Conservation (phyloP, 352 stramenopile species). For the Globisporangium splendens region DNA sequence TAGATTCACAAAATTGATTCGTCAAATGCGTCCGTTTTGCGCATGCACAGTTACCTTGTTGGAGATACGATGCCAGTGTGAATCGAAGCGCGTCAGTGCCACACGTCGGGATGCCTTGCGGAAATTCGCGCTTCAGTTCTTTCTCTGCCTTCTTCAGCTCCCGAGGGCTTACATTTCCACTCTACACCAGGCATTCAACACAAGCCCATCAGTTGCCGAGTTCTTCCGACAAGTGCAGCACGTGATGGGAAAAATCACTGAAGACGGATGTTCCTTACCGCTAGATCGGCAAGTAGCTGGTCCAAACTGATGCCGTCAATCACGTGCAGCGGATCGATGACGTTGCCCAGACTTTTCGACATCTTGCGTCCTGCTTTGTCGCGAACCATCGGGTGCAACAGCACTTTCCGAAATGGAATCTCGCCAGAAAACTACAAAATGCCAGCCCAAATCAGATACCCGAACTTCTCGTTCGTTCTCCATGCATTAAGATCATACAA, state of each 20-base stretch:
- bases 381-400: constrained; percentile 99
- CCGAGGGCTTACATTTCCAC: constrained; percentile 68
- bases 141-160: constrained; percentile 96
- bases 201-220: background rate
- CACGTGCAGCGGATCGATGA: constrained; percentile 98
- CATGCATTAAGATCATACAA: background rate
- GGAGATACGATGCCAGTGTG: constrained; percentile 94
- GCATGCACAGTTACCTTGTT: constrained; percentile 58
- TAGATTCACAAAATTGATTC: background rate
- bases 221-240: background rate
- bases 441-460: background rate
- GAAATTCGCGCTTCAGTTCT: constrained; percentile 95
- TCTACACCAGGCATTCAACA: constrained; percentile 19
- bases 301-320: constrained; percentile 96
- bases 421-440: constrained; percentile 80
- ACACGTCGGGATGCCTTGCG: constrained; percentile 97
- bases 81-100: constrained; percentile 98
- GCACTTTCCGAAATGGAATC: constrained; percentile 98
- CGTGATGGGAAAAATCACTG: background rate
- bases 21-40: too few relatives aligned
- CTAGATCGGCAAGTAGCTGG: constrained; percentile 90
- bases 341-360: constrained; percentile 99
- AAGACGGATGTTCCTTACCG: constrained; percentile 29
- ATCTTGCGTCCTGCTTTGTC: constrained; percentile 99
- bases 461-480: constrained; percentile 1